Percentiles rank a stretch among this genome's conserved stretches.
These are phyloP conservation scores for Microdochium trichocladiopsis DNA, from an alignment of 2,329 filamentous ascomycete genomes.

Conservation along the genomic window DNA sequence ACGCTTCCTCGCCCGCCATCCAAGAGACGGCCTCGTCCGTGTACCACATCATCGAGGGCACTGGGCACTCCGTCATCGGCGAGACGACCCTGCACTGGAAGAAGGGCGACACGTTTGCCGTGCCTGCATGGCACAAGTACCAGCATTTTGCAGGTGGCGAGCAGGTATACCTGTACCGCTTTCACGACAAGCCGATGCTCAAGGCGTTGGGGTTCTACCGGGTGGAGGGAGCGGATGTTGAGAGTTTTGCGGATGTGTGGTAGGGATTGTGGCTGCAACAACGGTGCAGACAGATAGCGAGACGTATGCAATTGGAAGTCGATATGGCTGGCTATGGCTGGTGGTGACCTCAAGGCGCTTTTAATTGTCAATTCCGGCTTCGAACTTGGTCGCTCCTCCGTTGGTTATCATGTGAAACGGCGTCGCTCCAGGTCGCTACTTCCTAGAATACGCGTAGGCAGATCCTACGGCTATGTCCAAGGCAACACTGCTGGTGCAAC, in stretches of 20 bases:
- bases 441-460: too few relatives aligned
- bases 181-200: constrained; percentile 49
- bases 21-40: constrained; percentile 45
- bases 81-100: constrained; percentile 33
- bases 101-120: constrained; percentile 44
- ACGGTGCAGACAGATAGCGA: too few relatives aligned
- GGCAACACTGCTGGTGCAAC: too few relatives aligned
- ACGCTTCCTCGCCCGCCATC: constrained; percentile 23
- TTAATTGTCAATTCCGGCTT: too few relatives aligned
- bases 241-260: constrained; percentile 16
- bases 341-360: too few relatives aligned
- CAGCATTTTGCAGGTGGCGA: constrained; percentile 33
- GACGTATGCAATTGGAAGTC: too few relatives aligned
- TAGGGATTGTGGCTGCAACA: too few relatives aligned
- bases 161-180: constrained; percentile 42
- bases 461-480: too few relatives aligned
- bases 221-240: constrained; percentile 27
- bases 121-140: constrained; percentile 44
- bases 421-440: too few relatives aligned
- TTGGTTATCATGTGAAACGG: too few relatives aligned
- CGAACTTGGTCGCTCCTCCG: too few relatives aligned
- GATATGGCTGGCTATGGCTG: too few relatives aligned
- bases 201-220: constrained; percentile 42
- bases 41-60: constrained; percentile 43
- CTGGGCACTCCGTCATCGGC: constrained; percentile 30